Evolutionary conservation across 306 rosid genomes (phyloP).

Genomic region (Argentina anserina): DNA sequence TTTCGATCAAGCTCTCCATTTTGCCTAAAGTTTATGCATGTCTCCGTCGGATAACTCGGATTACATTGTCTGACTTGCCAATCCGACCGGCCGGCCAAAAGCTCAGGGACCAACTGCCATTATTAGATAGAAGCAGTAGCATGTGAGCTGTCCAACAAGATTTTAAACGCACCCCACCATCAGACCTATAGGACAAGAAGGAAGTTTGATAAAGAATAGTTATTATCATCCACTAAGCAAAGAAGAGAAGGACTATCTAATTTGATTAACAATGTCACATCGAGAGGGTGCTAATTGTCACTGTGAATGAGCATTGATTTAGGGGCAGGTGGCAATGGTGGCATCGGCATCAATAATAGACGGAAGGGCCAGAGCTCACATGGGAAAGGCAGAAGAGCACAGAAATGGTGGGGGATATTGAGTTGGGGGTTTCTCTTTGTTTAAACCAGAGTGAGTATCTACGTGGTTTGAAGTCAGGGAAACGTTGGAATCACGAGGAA

Average conservation of each 20-base stretch:
- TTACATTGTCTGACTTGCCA: too few species aligned
- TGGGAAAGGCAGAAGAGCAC: neutral
- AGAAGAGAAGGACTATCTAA: neutral
- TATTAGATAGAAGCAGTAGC: neutral
- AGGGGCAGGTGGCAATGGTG: conserved; percentile 3
- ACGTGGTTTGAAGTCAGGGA: neutral
- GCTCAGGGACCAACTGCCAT: neutral
- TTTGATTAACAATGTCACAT: too few species aligned
- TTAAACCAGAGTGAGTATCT: neutral
- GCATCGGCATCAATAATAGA: neutral
- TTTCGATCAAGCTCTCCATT: neutral
- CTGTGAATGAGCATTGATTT: neutral
- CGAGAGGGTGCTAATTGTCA: too few species aligned
- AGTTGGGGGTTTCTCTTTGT: too few species aligned
- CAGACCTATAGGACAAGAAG: neutral
- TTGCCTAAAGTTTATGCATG: too few species aligned
- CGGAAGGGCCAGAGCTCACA: neutral
- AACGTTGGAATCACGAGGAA: neutral
- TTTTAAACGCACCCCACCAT: neutral
- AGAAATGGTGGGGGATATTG: neutral
- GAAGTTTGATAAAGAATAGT: neutral
- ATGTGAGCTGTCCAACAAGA: conserved; percentile 25
- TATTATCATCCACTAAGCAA: neutral
- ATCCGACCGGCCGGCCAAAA: neutral
- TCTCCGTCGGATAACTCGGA: neutral